Evolutionary conservation across 176 grass and related monocot species (phyloP).

Genomic region (Urochloa ruziziensis): DNA sequence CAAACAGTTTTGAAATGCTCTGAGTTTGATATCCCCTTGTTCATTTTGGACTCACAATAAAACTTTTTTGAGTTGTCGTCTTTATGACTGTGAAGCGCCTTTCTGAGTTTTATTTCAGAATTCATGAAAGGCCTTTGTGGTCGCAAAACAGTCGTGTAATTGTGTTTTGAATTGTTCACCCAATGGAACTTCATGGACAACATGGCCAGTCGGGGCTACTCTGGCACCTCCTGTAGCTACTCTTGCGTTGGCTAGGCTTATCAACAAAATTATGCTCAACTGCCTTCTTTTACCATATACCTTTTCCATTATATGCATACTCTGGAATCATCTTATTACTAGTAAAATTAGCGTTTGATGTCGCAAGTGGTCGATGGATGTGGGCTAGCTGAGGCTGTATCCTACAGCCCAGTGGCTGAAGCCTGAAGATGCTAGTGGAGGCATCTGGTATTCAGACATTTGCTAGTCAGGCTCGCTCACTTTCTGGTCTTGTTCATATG

Average conservation of each 20-base stretch:
- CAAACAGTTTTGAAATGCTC: constrained; percentile 46
- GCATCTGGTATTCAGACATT: background rate
- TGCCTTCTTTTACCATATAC: background rate
- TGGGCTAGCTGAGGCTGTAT: background rate
- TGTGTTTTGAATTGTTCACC: constrained; percentile 53
- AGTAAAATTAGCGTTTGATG: background rate
- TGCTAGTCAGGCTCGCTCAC: background rate
- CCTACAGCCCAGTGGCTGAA: background rate
- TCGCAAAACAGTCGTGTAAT: constrained; percentile 50
- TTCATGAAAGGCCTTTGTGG: constrained; percentile 36
- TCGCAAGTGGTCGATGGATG: background rate
- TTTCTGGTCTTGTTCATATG: background rate
- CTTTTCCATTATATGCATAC: background rate
- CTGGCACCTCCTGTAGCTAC: background rate
- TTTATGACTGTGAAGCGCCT: constrained; percentile 34
- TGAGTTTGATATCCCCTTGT: constrained; percentile 62
- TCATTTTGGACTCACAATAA: constrained; percentile 60
- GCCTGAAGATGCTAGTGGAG: background rate
- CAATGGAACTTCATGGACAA: constrained; percentile 39
- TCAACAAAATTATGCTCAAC: background rate
- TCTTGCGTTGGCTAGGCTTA: background rate
- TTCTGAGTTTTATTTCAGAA: constrained; percentile 45
- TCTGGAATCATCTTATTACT: background rate
- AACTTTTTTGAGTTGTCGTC: constrained; percentile 30
- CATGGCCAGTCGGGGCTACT: constrained; percentile 24